Conservation (phyloP, 192 early-diverging fungal species). For the Phycomyces nitens region DNA sequence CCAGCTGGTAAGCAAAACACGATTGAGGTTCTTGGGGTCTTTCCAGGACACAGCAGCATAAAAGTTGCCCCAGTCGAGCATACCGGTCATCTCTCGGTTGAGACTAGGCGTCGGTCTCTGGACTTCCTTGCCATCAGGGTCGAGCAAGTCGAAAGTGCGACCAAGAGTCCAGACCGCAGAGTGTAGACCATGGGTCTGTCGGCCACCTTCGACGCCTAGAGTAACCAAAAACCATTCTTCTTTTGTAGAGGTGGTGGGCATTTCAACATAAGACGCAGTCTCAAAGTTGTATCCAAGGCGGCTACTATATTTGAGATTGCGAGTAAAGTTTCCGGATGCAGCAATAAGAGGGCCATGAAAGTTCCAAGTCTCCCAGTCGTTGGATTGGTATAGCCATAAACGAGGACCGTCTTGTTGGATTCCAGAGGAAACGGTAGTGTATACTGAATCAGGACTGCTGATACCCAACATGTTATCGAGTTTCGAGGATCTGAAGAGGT, state of each 20-base stretch:
- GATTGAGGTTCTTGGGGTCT: background rate
- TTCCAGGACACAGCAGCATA: background rate
- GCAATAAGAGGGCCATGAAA: constrained; percentile 5
- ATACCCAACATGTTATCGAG: background rate
- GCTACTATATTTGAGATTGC: constrained; percentile 1
- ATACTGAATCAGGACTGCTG: background rate
- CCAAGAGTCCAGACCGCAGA: constrained; percentile 13
- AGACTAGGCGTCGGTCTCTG: background rate
- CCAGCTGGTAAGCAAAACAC: constrained; percentile 4
- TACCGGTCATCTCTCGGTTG: constrained; percentile 4
- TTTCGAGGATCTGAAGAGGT: background rate
- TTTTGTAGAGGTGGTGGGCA: background rate
- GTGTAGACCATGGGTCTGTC: background rate
- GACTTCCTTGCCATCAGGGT: constrained; percentile 3
- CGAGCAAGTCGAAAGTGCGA: background rate
- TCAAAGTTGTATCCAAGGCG: constrained; percentile 11
- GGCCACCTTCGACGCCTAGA: constrained; percentile 1
- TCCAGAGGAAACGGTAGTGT: constrained; percentile 8
- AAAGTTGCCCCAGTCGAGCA: constrained; percentile 7
- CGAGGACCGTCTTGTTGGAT: constrained; percentile 5
- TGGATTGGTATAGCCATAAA: constrained; percentile 10
- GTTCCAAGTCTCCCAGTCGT: constrained; percentile 8
- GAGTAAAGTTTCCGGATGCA: background rate
- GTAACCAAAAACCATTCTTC: background rate
- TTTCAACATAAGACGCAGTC: background rate